phyloP scores from a whole-genome alignment of 805 yeast genomes.

The Candida coquimbonensis region DNA sequence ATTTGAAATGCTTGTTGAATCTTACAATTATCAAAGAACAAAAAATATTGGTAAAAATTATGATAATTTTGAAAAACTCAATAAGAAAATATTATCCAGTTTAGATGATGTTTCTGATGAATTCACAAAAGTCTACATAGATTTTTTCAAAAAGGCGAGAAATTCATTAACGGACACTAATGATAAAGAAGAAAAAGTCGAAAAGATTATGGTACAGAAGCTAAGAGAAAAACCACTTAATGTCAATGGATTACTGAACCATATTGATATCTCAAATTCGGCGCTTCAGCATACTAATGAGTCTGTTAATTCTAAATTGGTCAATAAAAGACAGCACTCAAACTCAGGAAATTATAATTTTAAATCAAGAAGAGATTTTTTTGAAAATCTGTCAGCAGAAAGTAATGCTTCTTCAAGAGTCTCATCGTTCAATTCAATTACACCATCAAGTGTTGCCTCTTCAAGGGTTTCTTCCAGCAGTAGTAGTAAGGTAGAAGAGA shows the following conservation, averaged over 20 bases:
- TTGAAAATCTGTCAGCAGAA: conserved; percentile 8
- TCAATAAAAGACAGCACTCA: neutral
- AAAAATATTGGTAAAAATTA: neutral
- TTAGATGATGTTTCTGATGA: conserved; percentile 4
- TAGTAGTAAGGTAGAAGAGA: too few species aligned
- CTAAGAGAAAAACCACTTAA: neutral
- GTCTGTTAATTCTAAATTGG: neutral
- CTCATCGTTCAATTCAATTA: neutral
- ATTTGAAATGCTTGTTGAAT: conserved; percentile 9
- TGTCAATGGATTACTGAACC: conserved; percentile 7
- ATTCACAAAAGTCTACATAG: conserved; percentile 2
- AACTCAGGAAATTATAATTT: conserved; percentile 4
- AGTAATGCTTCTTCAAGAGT: neutral
- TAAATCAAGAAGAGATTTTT: conserved; percentile 12
- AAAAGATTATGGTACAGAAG: neutral
- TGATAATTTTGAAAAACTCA: neutral
- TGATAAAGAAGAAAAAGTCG: neutral
- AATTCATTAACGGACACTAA: neutral
- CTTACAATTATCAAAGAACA: conserved; percentile 12
- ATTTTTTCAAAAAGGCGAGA: conserved; percentile 1
- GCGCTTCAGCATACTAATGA: neutral
- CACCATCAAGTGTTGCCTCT: neutral
- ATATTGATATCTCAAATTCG: conserved; percentile 1
- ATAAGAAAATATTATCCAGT: neutral
- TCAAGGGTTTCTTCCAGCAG: neutral